Evolutionary conservation across 352 stramenopile genomes (phyloP), one percentile per base, ranked within the genome.

Genomic region (Phytophthora megakarya): DNA sequence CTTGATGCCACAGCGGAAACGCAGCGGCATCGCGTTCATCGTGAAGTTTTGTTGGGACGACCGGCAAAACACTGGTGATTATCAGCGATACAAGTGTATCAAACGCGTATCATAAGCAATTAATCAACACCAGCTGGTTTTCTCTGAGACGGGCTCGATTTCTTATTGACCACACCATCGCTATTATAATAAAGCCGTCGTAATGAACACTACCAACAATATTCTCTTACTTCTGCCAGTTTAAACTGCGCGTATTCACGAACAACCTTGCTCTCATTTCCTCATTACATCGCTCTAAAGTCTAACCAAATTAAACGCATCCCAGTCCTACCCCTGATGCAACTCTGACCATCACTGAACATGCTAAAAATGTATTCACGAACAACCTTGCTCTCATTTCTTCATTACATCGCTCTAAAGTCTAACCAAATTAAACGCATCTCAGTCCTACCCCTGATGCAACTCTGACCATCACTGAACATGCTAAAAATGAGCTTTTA

Each of bases 291-390:
- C 4, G 26, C 9, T 32, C 4, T 35, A 12, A 35, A 35, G 3
- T 35, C 3, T 15, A 35, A 35, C 3, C 30, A 7, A 35, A 35
- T 12, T 13, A 35, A 7, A 10, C 26, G 5, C 9, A 32, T 32
- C 26, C 30, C 8, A 35, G 30, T 35, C 48, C 49, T 51, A 22
- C 10, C 19, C 28, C 21, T 46, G 21, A 23, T 65, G 0, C 47
- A 46, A 59, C 26, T 46, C 5, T 52, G 58, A 66, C 39, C 48
- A 66, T 47, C 58, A 66, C 58, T 66, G 48, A 44, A 0, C 2
- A 0, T 40, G 43, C 33, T 55, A 48, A 54, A 55, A 63, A 52
- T 47, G n/a, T 25, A 35, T 35, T 8, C 38, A 15, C 12, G 3
- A 2, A 6, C 3, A 26, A 19, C 7, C 6, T 18, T 10, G 38